Base-by-base conservation (phyloP, 306 rosid species). In the Abrus precatorius region DNA sequence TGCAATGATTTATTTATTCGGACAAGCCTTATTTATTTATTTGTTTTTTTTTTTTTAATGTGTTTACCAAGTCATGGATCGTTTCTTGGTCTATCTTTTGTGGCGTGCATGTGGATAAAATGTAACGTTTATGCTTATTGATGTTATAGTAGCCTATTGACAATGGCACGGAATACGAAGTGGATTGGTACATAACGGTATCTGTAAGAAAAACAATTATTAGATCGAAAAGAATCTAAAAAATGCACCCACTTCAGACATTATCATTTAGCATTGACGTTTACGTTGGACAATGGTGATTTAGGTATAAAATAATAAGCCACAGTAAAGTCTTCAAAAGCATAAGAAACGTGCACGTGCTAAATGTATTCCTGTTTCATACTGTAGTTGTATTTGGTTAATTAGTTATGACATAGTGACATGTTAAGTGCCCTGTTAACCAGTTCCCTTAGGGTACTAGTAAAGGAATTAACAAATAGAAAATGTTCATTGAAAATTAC, bases 1-100 rank as follows among this genome's bases (percentile, higher is more conserved):
- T 8, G 53, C 41, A 41, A 41, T 3, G 47, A 78, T 56, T 69
- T 67, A 49, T 75, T 75, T 61, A 76, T 34, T 8, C 1, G 10
- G 45, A 52, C 81, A 38, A 63, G 53, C 8, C 53, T 65, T 65
- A 48, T 47, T 20, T 40, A 41, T 3, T 64, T 14, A n/a, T 41
- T 65, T 36, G 0, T 36, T 36, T 36, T 65, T 36, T 2, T 36
- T 36, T 36, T 36, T 36, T 65, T 40, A 41, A 40, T 3, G 50
- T 36, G 20, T 14, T 40, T 14, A 38, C 36, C 34, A 34, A 52
- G 33, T 53, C 64, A 54, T 54, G 40, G 9, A 72, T 38, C 6
- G 12, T 53, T 41, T 38, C 27, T 63, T 38, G 27, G 3, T 36
- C 27, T 45, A 33, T 48, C 27, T 11, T 61, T 9, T 27, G 32